These are phyloP conservation scores for Nidula niveotomentosa DNA, from an alignment of 1,284 basidiomycete species.

Conservation along the genomic window DNA sequence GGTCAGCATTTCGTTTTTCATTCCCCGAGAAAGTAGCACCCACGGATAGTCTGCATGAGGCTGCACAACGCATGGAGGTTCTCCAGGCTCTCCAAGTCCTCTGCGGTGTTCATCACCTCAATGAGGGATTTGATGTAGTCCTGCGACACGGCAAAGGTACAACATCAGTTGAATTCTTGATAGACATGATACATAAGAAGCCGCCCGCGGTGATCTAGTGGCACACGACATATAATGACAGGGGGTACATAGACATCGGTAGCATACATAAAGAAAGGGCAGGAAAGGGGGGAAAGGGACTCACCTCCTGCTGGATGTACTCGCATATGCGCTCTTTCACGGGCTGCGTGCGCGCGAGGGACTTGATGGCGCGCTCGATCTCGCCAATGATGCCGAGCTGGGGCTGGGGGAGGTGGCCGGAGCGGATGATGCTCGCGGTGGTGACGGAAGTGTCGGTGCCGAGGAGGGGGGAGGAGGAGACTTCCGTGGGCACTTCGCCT, in stretches of 20 bases:
- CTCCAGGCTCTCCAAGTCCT: constrained; percentile 88
- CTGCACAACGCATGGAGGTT: constrained; percentile 90
- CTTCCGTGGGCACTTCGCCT: constrained; percentile 41
- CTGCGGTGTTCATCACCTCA: constrained; percentile 83
- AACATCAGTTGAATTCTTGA: constrained; percentile 2
- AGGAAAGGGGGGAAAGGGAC: constrained; percentile 19
- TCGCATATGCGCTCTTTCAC: constrained; percentile 82
- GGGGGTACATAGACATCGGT: neutral
- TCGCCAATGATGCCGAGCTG: constrained; percentile 72
- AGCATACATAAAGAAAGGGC: constrained; percentile 14
- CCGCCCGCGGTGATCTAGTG: too few relatives aligned
- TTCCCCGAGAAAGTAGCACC: constrained; percentile 30
- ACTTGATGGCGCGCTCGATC: constrained; percentile 76
- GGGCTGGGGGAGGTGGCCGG: constrained; percentile 71
- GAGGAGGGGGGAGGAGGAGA: constrained; percentile 58
- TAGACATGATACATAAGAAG: too few relatives aligned
- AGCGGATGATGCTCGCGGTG: constrained; percentile 62
- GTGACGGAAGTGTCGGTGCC: constrained; percentile 57
- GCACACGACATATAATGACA: too few relatives aligned
- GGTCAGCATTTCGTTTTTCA: neutral
- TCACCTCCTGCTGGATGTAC: constrained; percentile 76
- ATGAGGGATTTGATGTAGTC: constrained; percentile 90
- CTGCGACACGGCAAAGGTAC: constrained; percentile 34
- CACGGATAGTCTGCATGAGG: constrained; percentile 94
- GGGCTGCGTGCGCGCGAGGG: constrained; percentile 59